Base-by-base conservation (phyloP, 345 rosid species). In the Conringia planisiliqua region DNA sequence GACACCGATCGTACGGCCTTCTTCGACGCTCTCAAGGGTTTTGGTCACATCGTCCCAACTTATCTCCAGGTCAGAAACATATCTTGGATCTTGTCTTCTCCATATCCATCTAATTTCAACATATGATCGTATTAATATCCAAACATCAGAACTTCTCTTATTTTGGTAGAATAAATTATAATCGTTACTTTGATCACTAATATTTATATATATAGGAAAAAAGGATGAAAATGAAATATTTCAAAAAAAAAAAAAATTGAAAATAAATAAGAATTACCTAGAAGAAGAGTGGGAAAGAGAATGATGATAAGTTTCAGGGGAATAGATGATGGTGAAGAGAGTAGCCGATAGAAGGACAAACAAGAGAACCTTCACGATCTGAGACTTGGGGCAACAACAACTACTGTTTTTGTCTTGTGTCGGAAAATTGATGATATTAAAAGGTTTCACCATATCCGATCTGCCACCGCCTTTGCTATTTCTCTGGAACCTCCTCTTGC, bases 41-140 rank as follows among this genome's bases (percentile, higher is more conserved):
- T 88, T 84, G 4, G 84, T 81, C 7, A 92, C 72, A 75, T 89
- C 93, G 33, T 83, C 89, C 97, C 96, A 95, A 7, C 86, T 82
- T n/a, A 85, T 62, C 3, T 86, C 86, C 4, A 83, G 27, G 64
- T 82, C 68, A 0, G 99, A 90, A 54, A 73, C 36, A 56, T 95
- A 95, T 8, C 93, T 83, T 52, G 80, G 77, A 76, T 92, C 86
- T 48, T 79, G 76, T 71, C 82, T 86, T 62, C 89, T 84, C 89
- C 85, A 80, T 72, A 87, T 82, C 97, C 98, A 91, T 40, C 87
- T 80, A 44, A 26, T 54, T 17, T 57, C 10, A 42, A 65, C 56
- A 63, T 17, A 32, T 47, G 20, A 7, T 63, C 68, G 39, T 27
- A 26, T 62, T 42, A 61, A 38, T 61, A 33, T 13, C 44, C 38